Percentiles rank a stretch among this genome's conserved stretches.
Conservation (phyloP, 768 basidiomycete genomes). For the Boletus barrowsii region DNA sequence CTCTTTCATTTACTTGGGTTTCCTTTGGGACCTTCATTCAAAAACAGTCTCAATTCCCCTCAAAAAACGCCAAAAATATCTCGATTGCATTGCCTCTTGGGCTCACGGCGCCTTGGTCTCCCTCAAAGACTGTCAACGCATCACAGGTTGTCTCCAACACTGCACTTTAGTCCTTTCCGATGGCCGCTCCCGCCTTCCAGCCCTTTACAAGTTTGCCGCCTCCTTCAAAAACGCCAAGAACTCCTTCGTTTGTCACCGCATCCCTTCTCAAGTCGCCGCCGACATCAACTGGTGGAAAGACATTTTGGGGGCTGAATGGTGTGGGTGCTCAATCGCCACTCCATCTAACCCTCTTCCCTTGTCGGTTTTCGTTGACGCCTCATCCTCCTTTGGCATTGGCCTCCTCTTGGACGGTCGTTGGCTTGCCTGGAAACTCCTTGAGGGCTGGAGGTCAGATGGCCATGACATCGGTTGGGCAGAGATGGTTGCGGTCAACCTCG, state of each 20-base stretch:
- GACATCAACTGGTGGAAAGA: not conserved
- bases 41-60: not conserved
- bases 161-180: not conserved
- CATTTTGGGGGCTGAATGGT: not conserved
- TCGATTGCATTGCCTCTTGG: not conserved
- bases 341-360: too few relatives aligned
- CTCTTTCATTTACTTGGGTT: not conserved
- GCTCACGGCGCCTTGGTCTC: not conserved
- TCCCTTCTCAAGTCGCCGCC: not conserved
- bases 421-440: too few relatives aligned
- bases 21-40: not conserved
- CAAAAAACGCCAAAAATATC: not conserved
- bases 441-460: too few relatives aligned
- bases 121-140: not conserved
- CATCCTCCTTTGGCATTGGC: too few relatives aligned
- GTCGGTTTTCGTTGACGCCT: too few relatives aligned
- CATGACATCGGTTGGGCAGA: too few relatives aligned
- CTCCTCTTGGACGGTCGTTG: too few relatives aligned
- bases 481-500: too few relatives aligned
- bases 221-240: not conserved
- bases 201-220: not conserved
- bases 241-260: not conserved
- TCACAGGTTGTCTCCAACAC: not conserved
- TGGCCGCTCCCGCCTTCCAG: not conserved
- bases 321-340: not conserved